phyloP scores from a whole-genome alignment of 2,329 filamentous ascomycete genomes.

The Hawksworthiomyces lignivorus region DNA sequence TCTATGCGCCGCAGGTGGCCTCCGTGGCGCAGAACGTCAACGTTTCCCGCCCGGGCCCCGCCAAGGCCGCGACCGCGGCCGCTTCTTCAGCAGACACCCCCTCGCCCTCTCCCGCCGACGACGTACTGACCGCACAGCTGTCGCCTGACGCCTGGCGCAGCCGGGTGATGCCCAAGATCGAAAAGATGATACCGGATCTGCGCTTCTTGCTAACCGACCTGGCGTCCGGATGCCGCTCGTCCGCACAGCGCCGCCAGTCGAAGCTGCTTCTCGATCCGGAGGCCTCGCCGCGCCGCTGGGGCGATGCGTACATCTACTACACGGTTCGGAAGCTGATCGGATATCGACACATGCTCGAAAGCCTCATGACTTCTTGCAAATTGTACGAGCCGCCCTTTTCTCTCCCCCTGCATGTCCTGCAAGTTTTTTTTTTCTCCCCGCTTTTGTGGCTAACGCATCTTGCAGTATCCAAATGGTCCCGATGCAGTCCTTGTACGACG shows the following conservation, averaged over 20 bases:
- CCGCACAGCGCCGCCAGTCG: slow-evolving; percentile 1
- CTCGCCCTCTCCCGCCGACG: not conserved
- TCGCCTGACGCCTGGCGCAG: slow-evolving; percentile 1
- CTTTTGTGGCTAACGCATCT: not conserved
- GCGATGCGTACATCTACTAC: not conserved
- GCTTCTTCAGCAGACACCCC: no score
- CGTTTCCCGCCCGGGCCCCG: not conserved
- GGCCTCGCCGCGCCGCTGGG: slow-evolving; percentile 1
- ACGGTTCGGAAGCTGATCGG: not conserved
- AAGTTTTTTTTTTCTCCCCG: not conserved
- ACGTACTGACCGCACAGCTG: not conserved
- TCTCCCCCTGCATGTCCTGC: no score
- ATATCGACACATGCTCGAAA: not conserved
- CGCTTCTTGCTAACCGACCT: not conserved
- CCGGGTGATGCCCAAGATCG: slow-evolving; percentile 3
- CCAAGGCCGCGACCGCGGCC: not conserved
- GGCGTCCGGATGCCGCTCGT: not conserved
- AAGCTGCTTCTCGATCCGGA: slow-evolving; percentile 1
- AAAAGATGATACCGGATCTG: not conserved
- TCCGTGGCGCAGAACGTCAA: slow-evolving; percentile 1
- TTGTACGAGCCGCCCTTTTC: not conserved
- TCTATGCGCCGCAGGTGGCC: not conserved
- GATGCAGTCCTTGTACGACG: not conserved
- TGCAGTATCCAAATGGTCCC: slow-evolving; percentile 5
- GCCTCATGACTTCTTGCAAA: slow-evolving; percentile 6